Percentiles rank a stretch among this genome's conserved stretches.
Evolutionary conservation across 495 filamentous ascomycete genomes (phyloP).

Genomic region (Xylaria flabelliformis): DNA sequence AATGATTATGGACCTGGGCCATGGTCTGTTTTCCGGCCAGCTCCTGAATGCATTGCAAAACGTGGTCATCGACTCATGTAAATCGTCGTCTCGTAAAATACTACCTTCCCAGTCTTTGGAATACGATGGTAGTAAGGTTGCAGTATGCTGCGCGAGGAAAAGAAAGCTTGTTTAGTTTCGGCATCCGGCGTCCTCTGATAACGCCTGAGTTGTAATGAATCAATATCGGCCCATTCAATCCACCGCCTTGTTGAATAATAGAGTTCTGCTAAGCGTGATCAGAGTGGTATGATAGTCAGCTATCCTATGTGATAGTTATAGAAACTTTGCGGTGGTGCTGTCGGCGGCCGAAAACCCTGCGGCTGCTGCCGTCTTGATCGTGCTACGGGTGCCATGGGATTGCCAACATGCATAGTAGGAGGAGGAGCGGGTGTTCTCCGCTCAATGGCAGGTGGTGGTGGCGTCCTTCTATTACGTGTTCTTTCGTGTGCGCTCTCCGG

Average conservation of each 20-base stretch:
- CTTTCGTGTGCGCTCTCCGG: constrained; percentile 39
- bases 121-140: constrained; percentile 12
- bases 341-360: constrained; percentile 9
- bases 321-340: constrained; percentile 22
- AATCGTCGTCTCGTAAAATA: constrained; percentile 28
- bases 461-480: constrained; percentile 34
- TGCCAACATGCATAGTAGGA: constrained; percentile 28
- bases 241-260: background rate
- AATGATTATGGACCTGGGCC: constrained; percentile 22
- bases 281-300: background rate
- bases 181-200: background rate
- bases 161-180: constrained; percentile 12
- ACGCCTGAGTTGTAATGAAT: background rate
- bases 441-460: constrained; percentile 40
- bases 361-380: constrained; percentile 35
- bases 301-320: constrained; percentile 17
- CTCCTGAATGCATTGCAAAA: constrained; percentile 28
- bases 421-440: constrained; percentile 39
- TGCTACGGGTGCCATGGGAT: constrained; percentile 39
- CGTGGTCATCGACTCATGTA: constrained; percentile 26
- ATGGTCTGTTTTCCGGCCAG: constrained; percentile 14
- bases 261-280: background rate
- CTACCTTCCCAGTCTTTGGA: constrained; percentile 13
- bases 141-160: constrained; percentile 15
- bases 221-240: background rate